phyloP scores from a whole-genome alignment of 2,329 filamentous ascomycete species.

The Dactylella cylindrospora region DNA sequence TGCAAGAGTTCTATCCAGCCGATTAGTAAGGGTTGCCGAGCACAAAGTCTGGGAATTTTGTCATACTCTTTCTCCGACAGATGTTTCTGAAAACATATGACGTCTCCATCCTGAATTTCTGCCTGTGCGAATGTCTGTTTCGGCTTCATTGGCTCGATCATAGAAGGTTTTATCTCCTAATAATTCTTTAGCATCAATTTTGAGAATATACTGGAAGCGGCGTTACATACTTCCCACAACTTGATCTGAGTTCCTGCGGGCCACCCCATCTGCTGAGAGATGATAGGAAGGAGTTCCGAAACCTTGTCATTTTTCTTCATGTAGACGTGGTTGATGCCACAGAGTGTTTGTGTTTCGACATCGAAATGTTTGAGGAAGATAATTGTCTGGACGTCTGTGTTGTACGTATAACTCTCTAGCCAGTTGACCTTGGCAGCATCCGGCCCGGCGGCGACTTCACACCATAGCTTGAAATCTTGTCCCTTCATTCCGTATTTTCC shows the following conservation, averaged over 20 bases:
- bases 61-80: constrained; percentile 57
- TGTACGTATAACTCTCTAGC: constrained; percentile 45
- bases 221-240: constrained; percentile 69
- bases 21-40: background rate
- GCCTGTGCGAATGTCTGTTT: constrained; percentile 87
- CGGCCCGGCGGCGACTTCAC: constrained; percentile 72
- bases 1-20: constrained; percentile 49
- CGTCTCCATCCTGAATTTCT: constrained; percentile 95
- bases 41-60: background rate
- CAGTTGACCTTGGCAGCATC: constrained; percentile 53
- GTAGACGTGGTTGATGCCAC: constrained; percentile 79
- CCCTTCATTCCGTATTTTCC: constrained; percentile 69
- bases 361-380: constrained; percentile 95
- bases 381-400: constrained; percentile 60
- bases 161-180: constrained; percentile 90
- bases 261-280: constrained; percentile 84
- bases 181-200: constrained; percentile 14
- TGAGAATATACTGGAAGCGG: background rate
- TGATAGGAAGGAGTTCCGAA: constrained; percentile 74
- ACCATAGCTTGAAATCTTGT: constrained; percentile 75
- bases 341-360: constrained; percentile 69
- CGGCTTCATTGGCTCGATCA: constrained; percentile 92
- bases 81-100: constrained; percentile 84
- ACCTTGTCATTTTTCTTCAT: constrained; percentile 86
- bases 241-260: constrained; percentile 69